phyloP scores from a whole-genome alignment of 2,329 filamentous ascomycete genomes.

The Lachnellula suecica region DNA sequence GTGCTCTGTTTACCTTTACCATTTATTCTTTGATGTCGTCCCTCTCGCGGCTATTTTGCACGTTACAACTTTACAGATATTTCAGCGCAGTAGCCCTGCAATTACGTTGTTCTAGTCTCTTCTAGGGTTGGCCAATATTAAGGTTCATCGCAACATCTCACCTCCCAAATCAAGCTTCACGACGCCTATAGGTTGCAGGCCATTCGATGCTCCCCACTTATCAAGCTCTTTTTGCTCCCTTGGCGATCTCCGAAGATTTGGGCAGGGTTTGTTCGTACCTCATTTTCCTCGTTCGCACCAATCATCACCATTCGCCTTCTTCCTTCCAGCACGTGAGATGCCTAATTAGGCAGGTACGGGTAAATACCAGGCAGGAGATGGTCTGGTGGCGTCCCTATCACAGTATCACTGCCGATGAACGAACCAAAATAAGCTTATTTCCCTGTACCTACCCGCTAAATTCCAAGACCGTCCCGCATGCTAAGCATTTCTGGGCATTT shows the following conservation, averaged over 20 bases:
- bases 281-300: not conserved
- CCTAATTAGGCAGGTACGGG: not conserved
- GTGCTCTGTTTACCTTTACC: no score
- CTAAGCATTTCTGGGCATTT: not conserved
- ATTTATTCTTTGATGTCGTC: no score
- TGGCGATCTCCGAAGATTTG: conserved; percentile 2
- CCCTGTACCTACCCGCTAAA: not conserved
- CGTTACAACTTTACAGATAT: no score
- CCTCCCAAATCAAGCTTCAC: not conserved
- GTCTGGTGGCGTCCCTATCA: not conserved
- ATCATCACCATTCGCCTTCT: not conserved
- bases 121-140: no score
- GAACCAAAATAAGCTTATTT: not conserved
- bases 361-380: not conserved
- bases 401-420: not conserved
- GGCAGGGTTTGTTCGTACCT: not conserved
- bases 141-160: not conserved
- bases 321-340: not conserved
- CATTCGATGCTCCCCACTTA: no score
- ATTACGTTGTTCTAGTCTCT: no score
- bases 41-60: no score
- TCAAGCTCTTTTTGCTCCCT: no score
- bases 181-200: no score
- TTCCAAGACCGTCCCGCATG: not conserved
- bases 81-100: no score